These are phyloP conservation scores for Paradendryphiella salina DNA, from an alignment of 2,329 filamentous ascomycete species.

Conservation along the genomic window DNA sequence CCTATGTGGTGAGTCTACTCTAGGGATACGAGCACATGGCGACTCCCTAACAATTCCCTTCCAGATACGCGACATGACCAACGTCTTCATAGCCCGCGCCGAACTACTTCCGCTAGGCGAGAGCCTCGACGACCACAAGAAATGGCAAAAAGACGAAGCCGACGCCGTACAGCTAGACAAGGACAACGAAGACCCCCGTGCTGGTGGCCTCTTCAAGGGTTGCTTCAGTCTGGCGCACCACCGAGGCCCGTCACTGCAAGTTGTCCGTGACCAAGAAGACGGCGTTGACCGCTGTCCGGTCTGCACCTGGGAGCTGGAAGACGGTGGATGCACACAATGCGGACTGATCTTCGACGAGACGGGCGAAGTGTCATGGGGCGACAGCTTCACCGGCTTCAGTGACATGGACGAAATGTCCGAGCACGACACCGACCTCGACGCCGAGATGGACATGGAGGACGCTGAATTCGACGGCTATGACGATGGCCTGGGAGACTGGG, in stretches of 20 bases:
- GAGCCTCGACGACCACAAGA: constrained; percentile 62
- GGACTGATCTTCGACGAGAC: constrained; percentile 56
- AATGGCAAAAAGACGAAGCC: constrained; percentile 63
- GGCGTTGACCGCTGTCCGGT: constrained; percentile 64
- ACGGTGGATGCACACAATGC: constrained; percentile 61
- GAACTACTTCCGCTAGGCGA: constrained; percentile 67
- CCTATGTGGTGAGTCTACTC: constrained; percentile 60
- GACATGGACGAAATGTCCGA: constrained; percentile 52
- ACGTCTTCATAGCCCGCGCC: constrained; percentile 62
- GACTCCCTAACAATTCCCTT: constrained; percentile 1
- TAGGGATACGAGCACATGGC: neutral
- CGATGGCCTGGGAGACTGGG: constrained; percentile 37
- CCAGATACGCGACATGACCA: constrained; percentile 66
- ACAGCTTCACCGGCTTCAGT: constrained; percentile 50
- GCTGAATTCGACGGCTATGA: constrained; percentile 41
- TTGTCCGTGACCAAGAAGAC: constrained; percentile 62
- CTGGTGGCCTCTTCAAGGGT: constrained; percentile 66
- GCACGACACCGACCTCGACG: constrained; percentile 47
- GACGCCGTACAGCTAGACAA: constrained; percentile 64
- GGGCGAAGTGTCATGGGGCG: constrained; percentile 45
- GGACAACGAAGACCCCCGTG: constrained; percentile 53
- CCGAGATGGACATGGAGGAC: constrained; percentile 49
- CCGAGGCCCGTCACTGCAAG: constrained; percentile 34
- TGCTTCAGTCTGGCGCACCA: constrained; percentile 52
- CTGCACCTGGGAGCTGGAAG: constrained; percentile 67